A percentile compares a stretch with the other conserved stretches of the same genome.
Conservation (phyloP, 768 basidiomycete genomes). For the Leccinum rimulosum region DNA sequence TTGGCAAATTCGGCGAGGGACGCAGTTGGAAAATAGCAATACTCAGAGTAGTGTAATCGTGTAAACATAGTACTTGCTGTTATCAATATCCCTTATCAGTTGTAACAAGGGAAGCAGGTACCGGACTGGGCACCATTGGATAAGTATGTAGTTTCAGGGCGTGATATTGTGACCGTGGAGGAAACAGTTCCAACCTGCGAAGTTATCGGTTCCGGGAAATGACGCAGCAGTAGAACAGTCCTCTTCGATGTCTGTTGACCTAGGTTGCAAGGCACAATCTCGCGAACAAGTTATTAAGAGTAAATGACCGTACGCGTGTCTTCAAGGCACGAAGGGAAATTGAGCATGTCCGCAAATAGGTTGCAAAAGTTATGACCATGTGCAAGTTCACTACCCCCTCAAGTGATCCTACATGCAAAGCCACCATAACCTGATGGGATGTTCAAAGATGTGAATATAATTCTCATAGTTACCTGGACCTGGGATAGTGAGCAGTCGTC, state of each 20-base stretch:
- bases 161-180: not conserved
- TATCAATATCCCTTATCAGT: not conserved
- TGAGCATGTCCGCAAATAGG: not conserved
- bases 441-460: not conserved
- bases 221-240: too few relatives aligned
- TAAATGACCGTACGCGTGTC: too few relatives aligned
- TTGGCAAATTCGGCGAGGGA: constrained; percentile 37
- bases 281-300: too few relatives aligned
- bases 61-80: not conserved
- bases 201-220: too few relatives aligned
- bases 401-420: not conserved
- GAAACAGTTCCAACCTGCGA: not conserved
- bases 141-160: too few relatives aligned
- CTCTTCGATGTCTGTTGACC: not conserved
- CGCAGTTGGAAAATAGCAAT: not conserved
- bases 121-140: not conserved
- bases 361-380: not conserved
- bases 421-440: not conserved
- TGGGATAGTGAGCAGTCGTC: not conserved
- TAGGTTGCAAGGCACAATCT: not conserved
- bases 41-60: not conserved
- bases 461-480: too few relatives aligned
- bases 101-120: not conserved
- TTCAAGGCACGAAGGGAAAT: not conserved
- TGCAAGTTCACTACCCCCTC: not conserved